A percentile compares a stretch with the other conserved stretches of the same genome.
phyloP scores from a whole-genome alignment of 192 early-diverging fungal genomes.

The Phlyctochytrium planicorne region DNA sequence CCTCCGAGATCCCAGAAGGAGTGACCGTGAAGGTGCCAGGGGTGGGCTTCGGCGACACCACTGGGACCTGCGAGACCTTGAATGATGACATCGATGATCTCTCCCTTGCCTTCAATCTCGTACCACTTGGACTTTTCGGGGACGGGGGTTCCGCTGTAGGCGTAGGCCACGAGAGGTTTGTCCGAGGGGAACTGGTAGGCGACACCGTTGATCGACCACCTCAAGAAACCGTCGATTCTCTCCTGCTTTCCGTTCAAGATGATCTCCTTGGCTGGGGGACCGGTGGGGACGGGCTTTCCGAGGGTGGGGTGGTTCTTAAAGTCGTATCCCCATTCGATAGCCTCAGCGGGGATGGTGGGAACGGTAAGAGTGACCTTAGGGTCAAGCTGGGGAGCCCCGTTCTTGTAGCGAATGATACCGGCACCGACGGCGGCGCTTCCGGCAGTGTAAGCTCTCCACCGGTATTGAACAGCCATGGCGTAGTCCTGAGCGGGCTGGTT shows the following conservation, averaged over 20 bases:
- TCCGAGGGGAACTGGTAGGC: not conserved
- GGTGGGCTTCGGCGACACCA: constrained; percentile 1
- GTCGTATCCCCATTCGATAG: not conserved
- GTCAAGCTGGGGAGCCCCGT: not conserved
- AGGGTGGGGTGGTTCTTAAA: not conserved
- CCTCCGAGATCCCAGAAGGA: constrained; percentile 7
- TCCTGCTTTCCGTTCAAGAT: not conserved
- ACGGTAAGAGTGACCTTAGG: not conserved
- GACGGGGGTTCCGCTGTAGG: not conserved
- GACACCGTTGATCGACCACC: not conserved
- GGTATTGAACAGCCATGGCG: not conserved
- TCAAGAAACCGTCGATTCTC: not conserved
- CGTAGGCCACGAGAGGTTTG: not conserved
- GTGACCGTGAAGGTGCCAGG: constrained; percentile 8
- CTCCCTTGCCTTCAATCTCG: not conserved
- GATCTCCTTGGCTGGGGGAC: not conserved
- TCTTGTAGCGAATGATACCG: not conserved
- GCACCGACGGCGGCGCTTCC: not conserved
- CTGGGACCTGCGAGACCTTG: not conserved
- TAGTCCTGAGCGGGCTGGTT: not conserved
- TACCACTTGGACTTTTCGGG: not conserved
- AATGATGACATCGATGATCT: constrained; percentile 2
- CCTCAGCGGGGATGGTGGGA: not conserved
- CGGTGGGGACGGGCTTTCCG: not conserved
- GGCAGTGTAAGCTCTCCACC: not conserved